Conservation (phyloP, 2,329 filamentous ascomycete genomes). For the Alternaria atra region DNA sequence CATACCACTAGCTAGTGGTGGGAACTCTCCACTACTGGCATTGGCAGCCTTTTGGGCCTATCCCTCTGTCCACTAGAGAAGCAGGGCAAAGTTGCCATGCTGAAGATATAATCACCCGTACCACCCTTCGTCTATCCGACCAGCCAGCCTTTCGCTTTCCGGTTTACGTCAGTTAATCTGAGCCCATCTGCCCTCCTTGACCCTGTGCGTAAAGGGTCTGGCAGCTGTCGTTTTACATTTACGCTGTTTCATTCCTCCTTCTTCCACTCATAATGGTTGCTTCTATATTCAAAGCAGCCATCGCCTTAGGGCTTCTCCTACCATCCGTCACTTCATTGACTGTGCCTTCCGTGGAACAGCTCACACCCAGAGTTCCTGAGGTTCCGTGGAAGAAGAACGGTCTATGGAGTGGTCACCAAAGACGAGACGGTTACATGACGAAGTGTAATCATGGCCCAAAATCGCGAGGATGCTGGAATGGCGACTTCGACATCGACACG, state of each 20-base stretch:
- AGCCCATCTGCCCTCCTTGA: slow-evolving; percentile 9
- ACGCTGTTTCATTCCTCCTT: slow-evolving; percentile 17
- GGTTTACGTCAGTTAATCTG: slow-evolving; percentile 11
- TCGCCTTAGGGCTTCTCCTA: slow-evolving; percentile 26
- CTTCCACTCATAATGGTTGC: slow-evolving; percentile 19
- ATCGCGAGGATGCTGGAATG: slow-evolving; percentile 35
- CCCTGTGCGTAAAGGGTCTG: slow-evolving; percentile 1
- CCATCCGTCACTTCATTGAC: slow-evolving; percentile 26
- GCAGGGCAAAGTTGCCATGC: slow-evolving; percentile 19
- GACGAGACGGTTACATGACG: slow-evolving; percentile 22
- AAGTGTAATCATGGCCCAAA: slow-evolving; percentile 34
- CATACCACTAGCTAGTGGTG: slow-evolving; percentile 26
- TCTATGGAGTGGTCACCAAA: slow-evolving; percentile 18
- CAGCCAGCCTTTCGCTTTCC: slow-evolving; percentile 20
- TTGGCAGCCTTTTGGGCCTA: slow-evolving; percentile 15
- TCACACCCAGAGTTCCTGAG: slow-evolving; percentile 19
- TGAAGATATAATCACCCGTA: slow-evolving; percentile 29
- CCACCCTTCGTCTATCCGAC: slow-evolving; percentile 19
- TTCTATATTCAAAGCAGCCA: slow-evolving; percentile 7
- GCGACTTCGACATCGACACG: slow-evolving; percentile 53
- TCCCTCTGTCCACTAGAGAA: slow-evolving; percentile 21
- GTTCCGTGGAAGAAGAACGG: slow-evolving; percentile 37
- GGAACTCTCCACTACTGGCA: slow-evolving; percentile 30
- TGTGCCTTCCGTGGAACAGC: slow-evolving; percentile 19
- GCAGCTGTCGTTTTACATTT: slow-evolving; percentile 11